A percentile compares a stretch with the other conserved stretches of the same genome.
phyloP scores from a whole-genome alignment of 371 early-diverging fungal species.

The Mycotypha africana region DNA sequence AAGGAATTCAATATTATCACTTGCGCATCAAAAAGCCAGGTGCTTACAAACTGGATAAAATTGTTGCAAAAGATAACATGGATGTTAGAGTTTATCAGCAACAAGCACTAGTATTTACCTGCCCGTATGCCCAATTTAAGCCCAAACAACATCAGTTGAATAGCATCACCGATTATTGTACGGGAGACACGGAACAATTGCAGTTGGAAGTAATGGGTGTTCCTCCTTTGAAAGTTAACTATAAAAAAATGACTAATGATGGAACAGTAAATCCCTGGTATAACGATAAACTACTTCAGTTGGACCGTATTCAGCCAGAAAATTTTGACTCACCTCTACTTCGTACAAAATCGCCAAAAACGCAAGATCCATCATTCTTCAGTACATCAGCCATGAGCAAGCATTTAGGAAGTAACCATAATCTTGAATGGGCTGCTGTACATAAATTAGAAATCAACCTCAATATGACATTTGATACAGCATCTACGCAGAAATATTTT shows the following conservation, averaged over 20 bases:
- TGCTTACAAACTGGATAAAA: constrained; percentile 32
- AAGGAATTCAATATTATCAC: constrained; percentile 36
- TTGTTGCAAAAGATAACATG: constrained; percentile 30
- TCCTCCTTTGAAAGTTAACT: constrained; percentile 35
- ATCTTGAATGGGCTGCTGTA: constrained; percentile 38
- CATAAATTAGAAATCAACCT: constrained; percentile 22
- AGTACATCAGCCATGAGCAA: too few species aligned
- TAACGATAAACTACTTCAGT: constrained; percentile 5
- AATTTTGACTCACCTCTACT: constrained; percentile 27
- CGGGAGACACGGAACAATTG: constrained; percentile 27
- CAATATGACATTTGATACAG: constrained; percentile 24
- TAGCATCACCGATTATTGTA: constrained; percentile 31
- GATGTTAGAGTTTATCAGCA: constrained; percentile 31
- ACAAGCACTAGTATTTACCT: constrained; percentile 32
- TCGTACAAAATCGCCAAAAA: constrained; percentile 9
- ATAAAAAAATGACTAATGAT: constrained; percentile 12
- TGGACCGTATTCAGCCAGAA: constrained; percentile 42
- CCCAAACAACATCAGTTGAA: constrained; percentile 3
- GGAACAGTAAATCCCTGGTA: too few species aligned
- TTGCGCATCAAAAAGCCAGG: constrained; percentile 32
- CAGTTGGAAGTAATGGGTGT: constrained; percentile 34
- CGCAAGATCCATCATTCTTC: constrained; percentile 23
- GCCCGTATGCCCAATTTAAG: constrained; percentile 31
- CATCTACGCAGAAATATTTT: constrained; percentile 20
- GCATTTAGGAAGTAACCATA: constrained; percentile 11